Evolutionary conservation across 2,329 filamentous ascomycete genomes (phyloP), one percentile per base, ranked within the genome.

Genomic region (Fusarium tupiense): DNA sequence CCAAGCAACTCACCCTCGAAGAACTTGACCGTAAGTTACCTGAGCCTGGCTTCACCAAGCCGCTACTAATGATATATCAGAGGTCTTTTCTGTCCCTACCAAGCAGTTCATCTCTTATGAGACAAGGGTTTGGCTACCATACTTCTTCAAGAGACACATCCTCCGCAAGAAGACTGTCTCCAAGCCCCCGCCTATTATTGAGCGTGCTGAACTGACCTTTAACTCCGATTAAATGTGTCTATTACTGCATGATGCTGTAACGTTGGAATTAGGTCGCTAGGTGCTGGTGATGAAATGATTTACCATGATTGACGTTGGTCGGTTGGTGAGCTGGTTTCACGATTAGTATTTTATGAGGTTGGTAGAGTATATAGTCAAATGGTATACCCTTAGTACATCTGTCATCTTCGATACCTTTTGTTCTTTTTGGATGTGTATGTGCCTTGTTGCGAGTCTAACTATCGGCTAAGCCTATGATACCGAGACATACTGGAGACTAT

Each of bases 1-100:
- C 86, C 5, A 87, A 87, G 79, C 85, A 86, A 43, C 83, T 85
- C 61, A 87, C 86, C 0, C 81, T 88, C 1, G 86, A 88, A 68
- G 86, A 88, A 64, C 83, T 88, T 14, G 86, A 88, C 78, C 68
- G 67, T 70, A 60, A 56, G 67, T 9, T 12, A 24, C 6, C 13
- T 1, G 1, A 1, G 1, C 3, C 7, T 1, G 1, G 0, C 4
- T 0, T 7, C 11, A 0, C 8, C 8, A 7, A 3, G 11, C 4
- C 0, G 3, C 31, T 14, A 2, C 66, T 70, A 24, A 70, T 17
- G 11, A 8, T 0, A 3, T 4, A 1, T 2, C 31, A 70, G 67
- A 71, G 67, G 68, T 71, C 49, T 71, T 71, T 41, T 85, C 85
- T 40, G 84, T 87, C 38, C 75, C 76, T 0, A 77, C 76, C 12